Evolutionary conservation across 192 early-diverging fungal species (phyloP).

Genomic region (Coemansia sp.): DNA sequence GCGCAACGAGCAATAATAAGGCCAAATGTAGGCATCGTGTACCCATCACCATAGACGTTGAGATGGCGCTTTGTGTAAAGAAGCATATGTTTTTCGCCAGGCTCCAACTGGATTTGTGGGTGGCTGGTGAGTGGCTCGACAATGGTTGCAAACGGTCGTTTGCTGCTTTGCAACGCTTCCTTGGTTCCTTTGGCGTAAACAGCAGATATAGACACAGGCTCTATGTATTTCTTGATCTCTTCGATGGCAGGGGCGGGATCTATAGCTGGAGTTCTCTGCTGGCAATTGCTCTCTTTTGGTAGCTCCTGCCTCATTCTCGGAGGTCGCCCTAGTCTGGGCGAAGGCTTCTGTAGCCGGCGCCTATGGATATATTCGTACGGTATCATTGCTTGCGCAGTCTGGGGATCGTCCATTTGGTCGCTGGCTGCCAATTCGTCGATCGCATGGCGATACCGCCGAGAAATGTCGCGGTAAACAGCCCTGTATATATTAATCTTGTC

Average conservation of each 20-base stretch:
- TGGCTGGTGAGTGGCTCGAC: slow-evolving; percentile 33
- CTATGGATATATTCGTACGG: slow-evolving; percentile 20
- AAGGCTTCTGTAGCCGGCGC: background rate
- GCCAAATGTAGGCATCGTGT: slow-evolving; percentile 39
- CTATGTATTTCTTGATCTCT: slow-evolving; percentile 8
- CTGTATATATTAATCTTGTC: background rate
- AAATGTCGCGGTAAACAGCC: slow-evolving; percentile 16
- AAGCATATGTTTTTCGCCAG: slow-evolving; percentile 23
- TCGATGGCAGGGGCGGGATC: background rate
- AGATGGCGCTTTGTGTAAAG: background rate
- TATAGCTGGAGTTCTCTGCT: background rate
- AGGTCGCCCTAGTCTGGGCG: background rate
- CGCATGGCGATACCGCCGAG: slow-evolving; percentile 20
- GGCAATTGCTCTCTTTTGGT: background rate
- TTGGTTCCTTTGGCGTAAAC: background rate
- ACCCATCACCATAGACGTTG: slow-evolving; percentile 11
- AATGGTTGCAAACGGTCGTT: slow-evolving; percentile 9
- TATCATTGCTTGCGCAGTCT: slow-evolving; percentile 13
- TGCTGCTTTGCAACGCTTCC: background rate
- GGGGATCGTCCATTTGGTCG: slow-evolving; percentile 1
- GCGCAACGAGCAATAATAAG: slow-evolving; percentile 43
- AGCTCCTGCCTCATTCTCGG: background rate
- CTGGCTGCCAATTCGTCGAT: slow-evolving; percentile 13
- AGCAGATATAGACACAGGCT: slow-evolving; percentile 8
- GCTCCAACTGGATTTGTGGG: slow-evolving; percentile 24